These are phyloP conservation scores for Termitomyces sp. DNA, from an alignment of 768 basidiomycete species.

Conservation along the genomic window DNA sequence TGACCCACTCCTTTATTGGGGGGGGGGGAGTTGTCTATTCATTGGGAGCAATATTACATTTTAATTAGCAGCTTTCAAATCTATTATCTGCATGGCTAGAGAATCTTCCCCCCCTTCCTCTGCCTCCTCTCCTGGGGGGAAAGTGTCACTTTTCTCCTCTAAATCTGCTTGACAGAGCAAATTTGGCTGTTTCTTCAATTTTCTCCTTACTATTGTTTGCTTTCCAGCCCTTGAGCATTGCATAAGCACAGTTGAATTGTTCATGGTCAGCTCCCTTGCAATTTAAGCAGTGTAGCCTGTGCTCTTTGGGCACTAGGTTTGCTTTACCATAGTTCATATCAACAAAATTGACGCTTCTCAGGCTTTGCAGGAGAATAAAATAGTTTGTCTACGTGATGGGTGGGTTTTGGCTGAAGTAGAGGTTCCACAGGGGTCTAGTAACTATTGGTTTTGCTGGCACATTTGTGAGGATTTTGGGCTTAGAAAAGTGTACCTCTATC, in stretches of 20 bases:
- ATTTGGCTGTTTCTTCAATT: background rate
- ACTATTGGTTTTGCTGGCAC: too few relatives aligned
- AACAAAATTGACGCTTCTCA: background rate
- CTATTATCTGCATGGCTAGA: too few relatives aligned
- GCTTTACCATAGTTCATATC: too few relatives aligned
- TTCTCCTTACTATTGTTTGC: background rate
- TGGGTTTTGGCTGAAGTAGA: background rate
- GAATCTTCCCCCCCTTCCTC: too few relatives aligned
- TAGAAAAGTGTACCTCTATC: too few relatives aligned
- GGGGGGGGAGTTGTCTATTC: too few relatives aligned
- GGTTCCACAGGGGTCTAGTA: background rate
- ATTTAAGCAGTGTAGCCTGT: background rate
- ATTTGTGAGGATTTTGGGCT: too few relatives aligned
- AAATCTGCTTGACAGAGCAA: background rate
- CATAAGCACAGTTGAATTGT: background rate
- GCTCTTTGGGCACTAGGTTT: fast-evolving
- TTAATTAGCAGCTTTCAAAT: too few relatives aligned
- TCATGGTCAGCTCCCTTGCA: background rate
- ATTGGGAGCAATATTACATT: too few relatives aligned
- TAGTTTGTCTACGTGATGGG: background rate
- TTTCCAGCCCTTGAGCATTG: background rate
- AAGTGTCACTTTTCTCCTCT: too few relatives aligned
- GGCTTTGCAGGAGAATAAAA: background rate
- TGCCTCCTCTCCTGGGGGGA: too few relatives aligned
- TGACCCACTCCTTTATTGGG: background rate